These are phyloP conservation scores for Xylaria grammica DNA, from an alignment of 495 filamentous ascomycete genomes.

Conservation along the genomic window DNA sequence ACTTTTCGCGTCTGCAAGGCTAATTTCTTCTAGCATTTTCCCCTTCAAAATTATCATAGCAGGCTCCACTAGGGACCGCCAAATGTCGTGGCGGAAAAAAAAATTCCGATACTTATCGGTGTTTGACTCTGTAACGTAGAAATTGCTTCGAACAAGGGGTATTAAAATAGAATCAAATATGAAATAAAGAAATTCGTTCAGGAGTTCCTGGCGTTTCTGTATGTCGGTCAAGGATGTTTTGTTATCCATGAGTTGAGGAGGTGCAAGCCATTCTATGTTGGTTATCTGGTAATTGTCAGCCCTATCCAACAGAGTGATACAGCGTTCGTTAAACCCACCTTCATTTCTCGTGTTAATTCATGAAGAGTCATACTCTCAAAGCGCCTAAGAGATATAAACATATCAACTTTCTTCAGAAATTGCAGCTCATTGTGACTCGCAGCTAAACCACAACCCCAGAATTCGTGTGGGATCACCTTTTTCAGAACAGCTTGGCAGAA, in stretches of 20 bases:
- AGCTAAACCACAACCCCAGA: conserved; percentile 68
- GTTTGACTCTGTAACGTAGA: conserved; percentile 93
- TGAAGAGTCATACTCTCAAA: conserved; percentile 85
- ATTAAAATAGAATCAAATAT: conserved; percentile 90
- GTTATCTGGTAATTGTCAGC: conserved; percentile 55
- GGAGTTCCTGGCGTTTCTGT: conserved; percentile 76
- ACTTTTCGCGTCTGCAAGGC: conserved; percentile 56
- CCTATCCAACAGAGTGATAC: not conserved
- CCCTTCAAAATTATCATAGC: conserved; percentile 70
- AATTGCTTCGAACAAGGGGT: conserved; percentile 83
- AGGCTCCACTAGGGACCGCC: conserved; percentile 76
- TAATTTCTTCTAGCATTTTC: conserved; percentile 82
- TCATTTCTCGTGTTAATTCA: conserved; percentile 74
- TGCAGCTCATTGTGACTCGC: conserved; percentile 62
- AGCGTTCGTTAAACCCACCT: conserved; percentile 54
- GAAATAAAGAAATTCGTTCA: conserved; percentile 88
- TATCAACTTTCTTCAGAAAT: conserved; percentile 71
- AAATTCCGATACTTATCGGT: conserved; percentile 81
- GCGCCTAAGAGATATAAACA: conserved; percentile 75
- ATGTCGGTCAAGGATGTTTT: conserved; percentile 75
- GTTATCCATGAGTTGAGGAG: conserved; percentile 44
- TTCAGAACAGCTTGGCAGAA: conserved; percentile 81
- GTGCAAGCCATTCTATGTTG: conserved; percentile 73
- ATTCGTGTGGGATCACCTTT: conserved; percentile 74
- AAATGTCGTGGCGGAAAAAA: conserved; percentile 94